A percentile compares a stretch with the other conserved stretches of the same genome.
phyloP scores from a whole-genome alignment of 805 yeast species.

The Diddensiella transvaalensis region DNA sequence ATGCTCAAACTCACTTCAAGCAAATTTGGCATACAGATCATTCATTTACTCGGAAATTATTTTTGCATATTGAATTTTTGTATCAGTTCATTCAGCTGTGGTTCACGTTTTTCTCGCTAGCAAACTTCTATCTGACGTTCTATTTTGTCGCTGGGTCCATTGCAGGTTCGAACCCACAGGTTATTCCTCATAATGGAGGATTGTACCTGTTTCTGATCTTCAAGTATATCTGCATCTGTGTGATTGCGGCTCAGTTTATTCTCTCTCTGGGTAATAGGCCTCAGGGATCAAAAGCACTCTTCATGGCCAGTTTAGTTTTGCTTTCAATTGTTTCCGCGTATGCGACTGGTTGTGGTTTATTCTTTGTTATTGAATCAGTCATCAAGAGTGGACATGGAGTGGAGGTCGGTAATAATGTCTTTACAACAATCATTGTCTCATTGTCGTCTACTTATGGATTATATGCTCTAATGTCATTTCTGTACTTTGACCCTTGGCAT shows the following conservation, averaged over 20 bases:
- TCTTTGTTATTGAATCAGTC: conserved; percentile 63
- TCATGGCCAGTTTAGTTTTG: conserved; percentile 65
- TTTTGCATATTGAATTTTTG: conserved; percentile 80
- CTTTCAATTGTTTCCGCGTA: conserved; percentile 77
- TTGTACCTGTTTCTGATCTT: conserved; percentile 77
- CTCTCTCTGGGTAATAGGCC: conserved; percentile 97
- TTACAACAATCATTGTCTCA: conserved; percentile 71
- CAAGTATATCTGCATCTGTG: conserved; percentile 80
- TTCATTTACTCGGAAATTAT: conserved; percentile 70
- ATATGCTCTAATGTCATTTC: conserved; percentile 72
- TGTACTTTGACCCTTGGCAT: conserved; percentile 97
- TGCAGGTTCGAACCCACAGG: conserved; percentile 41
- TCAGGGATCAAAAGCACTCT: conserved; percentile 84
- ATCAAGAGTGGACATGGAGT: conserved; percentile 34
- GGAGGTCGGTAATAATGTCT: conserved; percentile 41
- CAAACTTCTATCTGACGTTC: conserved; percentile 88
- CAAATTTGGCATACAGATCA: conserved; percentile 90
- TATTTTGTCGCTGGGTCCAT: conserved; percentile 90
- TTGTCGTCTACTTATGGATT: conserved; percentile 88
- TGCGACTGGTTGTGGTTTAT: conserved; percentile 77
- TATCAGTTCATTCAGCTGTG: conserved; percentile 77
- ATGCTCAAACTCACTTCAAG: conserved; percentile 78
- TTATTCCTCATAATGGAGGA: conserved; percentile 55
- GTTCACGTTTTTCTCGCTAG: conserved; percentile 89
- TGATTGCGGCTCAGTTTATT: conserved; percentile 81